phyloP scores from a whole-genome alignment of 208 protist species.

The Wallacemonas collosoma region DNA sequence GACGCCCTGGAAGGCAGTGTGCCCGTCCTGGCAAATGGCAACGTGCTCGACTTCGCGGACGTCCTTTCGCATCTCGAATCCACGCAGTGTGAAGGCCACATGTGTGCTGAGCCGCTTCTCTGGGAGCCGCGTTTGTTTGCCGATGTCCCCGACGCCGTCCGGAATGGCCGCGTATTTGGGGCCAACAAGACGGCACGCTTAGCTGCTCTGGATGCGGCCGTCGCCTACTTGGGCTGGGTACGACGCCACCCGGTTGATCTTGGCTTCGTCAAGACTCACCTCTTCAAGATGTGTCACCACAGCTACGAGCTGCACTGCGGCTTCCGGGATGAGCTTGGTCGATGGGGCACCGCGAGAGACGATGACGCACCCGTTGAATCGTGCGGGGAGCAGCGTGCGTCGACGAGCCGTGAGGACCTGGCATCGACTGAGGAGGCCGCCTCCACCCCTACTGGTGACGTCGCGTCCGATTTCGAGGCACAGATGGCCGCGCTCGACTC shows the following conservation, averaged over 20 bases:
- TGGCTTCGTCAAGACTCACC: conserved; percentile 82
- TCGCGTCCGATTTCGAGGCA: conserved; percentile 13
- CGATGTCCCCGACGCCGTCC: conserved; percentile 36
- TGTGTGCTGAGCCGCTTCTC: conserved; percentile 89
- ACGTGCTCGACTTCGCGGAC: conserved; percentile 76
- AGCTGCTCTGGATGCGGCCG: conserved; percentile 44
- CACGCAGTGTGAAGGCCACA: conserved; percentile 78
- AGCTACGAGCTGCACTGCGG: conserved; percentile 65
- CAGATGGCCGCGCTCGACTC: conserved; percentile 33
- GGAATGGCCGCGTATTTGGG: conserved; percentile 26
- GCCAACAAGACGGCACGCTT: conserved; percentile 52
- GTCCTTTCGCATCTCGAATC: conserved; percentile 42
- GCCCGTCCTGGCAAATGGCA: conserved; percentile 90
- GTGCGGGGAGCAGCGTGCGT: background rate
- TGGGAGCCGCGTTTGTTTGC: conserved; percentile 85
- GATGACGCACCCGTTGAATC: background rate
- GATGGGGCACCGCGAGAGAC: conserved; percentile 30
- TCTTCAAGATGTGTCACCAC: conserved; percentile 91
- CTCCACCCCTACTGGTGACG: too few relatives aligned
- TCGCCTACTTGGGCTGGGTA: conserved; percentile 61
- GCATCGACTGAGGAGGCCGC: background rate
- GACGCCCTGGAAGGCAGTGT: conserved; percentile 50
- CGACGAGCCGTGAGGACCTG: background rate
- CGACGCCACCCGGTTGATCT: conserved; percentile 57
- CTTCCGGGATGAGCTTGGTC: conserved; percentile 44